phyloP scores from a whole-genome alignment of 768 basidiomycete species.

The Postia placenta region DNA sequence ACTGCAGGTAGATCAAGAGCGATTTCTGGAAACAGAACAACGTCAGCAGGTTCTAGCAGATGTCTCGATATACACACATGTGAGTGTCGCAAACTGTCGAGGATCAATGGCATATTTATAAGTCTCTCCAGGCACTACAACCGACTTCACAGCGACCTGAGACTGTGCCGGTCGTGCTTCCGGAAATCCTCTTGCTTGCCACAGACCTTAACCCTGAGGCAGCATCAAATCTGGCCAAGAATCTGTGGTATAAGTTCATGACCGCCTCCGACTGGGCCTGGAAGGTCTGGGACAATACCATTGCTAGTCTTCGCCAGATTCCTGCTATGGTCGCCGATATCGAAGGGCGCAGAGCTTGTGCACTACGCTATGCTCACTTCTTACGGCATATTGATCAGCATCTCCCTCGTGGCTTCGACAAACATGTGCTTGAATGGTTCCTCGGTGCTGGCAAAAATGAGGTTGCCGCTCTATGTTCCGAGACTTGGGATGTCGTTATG shows the following conservation, averaged over 20 bases:
- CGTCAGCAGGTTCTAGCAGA: conserved; percentile 59
- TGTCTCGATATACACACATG: conserved; percentile 54
- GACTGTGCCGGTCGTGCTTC: conserved; percentile 33
- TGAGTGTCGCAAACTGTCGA: conserved; percentile 25
- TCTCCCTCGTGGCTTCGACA: conserved; percentile 66
- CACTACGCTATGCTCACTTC: conserved; percentile 64
- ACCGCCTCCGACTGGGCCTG: conserved; percentile 69
- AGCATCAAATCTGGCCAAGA: conserved; percentile 65
- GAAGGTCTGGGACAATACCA: conserved; percentile 81
- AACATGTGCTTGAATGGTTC: conserved; percentile 68
- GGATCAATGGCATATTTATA: too few species aligned
- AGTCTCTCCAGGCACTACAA: conserved; percentile 30
- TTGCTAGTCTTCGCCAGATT: conserved; percentile 68
- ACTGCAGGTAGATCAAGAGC: conserved; percentile 57
- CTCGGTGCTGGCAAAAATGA: conserved; percentile 60
- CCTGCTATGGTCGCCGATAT: conserved; percentile 47
- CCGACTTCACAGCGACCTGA: conserved; percentile 30
- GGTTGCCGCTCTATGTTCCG: conserved; percentile 48
- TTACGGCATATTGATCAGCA: conserved; percentile 72
- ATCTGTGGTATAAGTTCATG: conserved; percentile 80
- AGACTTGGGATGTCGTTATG: conserved; percentile 63
- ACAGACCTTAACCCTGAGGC: conserved; percentile 54
- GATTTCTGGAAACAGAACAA: conserved; percentile 46
- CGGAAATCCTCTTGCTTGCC: conserved; percentile 65
- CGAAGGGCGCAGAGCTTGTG: conserved; percentile 42